phyloP scores from a whole-genome alignment of 1,139 yeast genomes.

The Saccharomycopsis crataegensis region DNA sequence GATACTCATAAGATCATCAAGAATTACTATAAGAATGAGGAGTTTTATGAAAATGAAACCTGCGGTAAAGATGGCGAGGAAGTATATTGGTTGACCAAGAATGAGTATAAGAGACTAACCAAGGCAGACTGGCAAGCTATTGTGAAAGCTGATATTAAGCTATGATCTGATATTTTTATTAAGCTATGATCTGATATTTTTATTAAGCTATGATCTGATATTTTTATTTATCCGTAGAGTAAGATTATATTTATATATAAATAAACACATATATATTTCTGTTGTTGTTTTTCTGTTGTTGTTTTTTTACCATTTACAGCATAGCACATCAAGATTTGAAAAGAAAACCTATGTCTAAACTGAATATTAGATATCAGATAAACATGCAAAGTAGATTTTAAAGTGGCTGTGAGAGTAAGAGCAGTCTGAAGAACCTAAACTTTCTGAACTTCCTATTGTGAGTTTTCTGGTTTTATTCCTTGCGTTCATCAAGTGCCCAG shows the following conservation, averaged over 20 bases:
- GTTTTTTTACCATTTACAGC: not conserved
- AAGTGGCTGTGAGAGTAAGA: too few species aligned
- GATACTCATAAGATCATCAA: conserved; percentile 88
- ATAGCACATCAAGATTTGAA: too few species aligned
- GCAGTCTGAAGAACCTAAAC: too few species aligned
- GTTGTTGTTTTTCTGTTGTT: not conserved
- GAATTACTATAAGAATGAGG: conserved; percentile 66
- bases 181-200: conserved; percentile 1
- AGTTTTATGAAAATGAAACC: conserved; percentile 40
- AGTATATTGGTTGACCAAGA: conserved; percentile 62
- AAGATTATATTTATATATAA: not conserved
- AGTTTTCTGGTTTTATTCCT: too few species aligned
- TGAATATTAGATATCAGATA: too few species aligned
- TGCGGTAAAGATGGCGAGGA: conserved; percentile 57
- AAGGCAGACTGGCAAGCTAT: conserved; percentile 54
- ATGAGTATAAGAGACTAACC: conserved; percentile 49
- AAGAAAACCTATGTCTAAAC: too few species aligned
- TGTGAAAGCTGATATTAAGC: conserved; percentile 23
- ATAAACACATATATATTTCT: not conserved
- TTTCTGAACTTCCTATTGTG: too few species aligned
- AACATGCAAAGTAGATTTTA: too few species aligned
- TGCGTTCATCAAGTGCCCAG: too few species aligned
- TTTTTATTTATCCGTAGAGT: not conserved
- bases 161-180: conserved; percentile 5
- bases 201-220: conserved; percentile 4